Base-by-base conservation (phyloP, 2,329 filamentous ascomycete species). In the Exophiala sp. region DNA sequence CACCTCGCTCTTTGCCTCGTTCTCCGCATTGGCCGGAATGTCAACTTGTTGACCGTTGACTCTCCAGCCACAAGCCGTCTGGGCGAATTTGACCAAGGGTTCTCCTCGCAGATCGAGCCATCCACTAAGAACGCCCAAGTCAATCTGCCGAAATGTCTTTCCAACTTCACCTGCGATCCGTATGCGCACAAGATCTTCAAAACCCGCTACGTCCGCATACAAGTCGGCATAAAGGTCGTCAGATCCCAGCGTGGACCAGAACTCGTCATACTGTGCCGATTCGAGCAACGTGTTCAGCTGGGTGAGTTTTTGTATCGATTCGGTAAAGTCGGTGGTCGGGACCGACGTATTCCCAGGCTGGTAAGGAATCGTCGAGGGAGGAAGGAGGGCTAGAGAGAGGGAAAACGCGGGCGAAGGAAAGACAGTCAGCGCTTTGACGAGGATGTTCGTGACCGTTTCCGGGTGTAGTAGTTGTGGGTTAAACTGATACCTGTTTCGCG, bases 381-480 rank as follows among this genome's bases (percentile, higher is more conserved):
- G 88, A 65, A 98, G 89, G 59, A 98, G 88, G 67, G 95, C 88
- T 56, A 98, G 84, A 64, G 86, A 86, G 64, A 97, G 88, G 63
- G 83, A 85, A 82, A 97, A 98, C 71, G 97, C 90, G 38, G 93
- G 83, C 16, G 87, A 90, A 58, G 93, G 93, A 78, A 98, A 98
- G 74, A 95, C 87, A 62, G 91, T 95, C 68, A 98, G 83, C 61
- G 90, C 81, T 79, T 97, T 98, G 77, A 95, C 90, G 69, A 98
- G 88, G 74, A 97, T 86, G 80, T 97, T 97, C 78, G 93, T 97
- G 71, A 93, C 89, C 66, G 91, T 88, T 73, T 98, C 93, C 67
- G 95, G 87, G 76, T 93, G 91, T 67, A 90, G 83, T 63, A 95
- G 88, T 77, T 97, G 90, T 45, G 93, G 93, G 81, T 98, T 98